phyloP scores from a whole-genome alignment of 176 grass and related monocot genomes.

The Aechmea fasciata region DNA sequence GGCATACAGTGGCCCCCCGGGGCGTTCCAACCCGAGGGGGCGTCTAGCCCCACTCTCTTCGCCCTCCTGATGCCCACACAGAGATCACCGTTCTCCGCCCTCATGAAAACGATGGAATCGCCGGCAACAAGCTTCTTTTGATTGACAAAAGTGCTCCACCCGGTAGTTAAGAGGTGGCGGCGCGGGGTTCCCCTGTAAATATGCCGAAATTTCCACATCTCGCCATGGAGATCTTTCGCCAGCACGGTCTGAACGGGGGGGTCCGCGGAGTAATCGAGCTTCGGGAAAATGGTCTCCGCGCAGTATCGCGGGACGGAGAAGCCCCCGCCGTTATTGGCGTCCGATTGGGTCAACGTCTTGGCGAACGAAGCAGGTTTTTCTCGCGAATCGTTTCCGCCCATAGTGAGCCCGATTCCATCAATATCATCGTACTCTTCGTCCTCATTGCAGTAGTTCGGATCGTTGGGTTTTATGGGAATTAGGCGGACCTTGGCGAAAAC shows the following conservation, averaged over 20 bases:
- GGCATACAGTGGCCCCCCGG: not conserved
- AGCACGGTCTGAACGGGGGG: constrained; percentile 92
- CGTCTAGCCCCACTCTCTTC: constrained; percentile 57
- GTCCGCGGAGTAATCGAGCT: constrained; percentile 85
- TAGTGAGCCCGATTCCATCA: constrained; percentile 2
- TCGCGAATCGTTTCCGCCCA: constrained; percentile 12
- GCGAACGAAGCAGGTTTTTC: constrained; percentile 73
- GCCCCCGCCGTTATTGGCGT: constrained; percentile 95
- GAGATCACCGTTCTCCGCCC: constrained; percentile 75
- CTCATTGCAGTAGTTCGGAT: constrained; percentile 26
- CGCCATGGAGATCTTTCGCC: constrained; percentile 94
- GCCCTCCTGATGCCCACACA: constrained; percentile 93
- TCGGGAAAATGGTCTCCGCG: constrained; percentile 96
- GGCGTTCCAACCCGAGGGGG: constrained; percentile 24
- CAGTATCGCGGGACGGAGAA: constrained; percentile 98
- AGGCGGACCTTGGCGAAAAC: constrained; percentile 65
- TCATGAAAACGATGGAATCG: constrained; percentile 99
- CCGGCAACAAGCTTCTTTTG: constrained; percentile 98
- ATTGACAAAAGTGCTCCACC: constrained; percentile 98
- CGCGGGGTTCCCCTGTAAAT: constrained; percentile 92
- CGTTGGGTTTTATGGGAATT: constrained; percentile 30
- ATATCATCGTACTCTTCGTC: constrained; percentile 8
- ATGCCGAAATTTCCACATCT: constrained; percentile 94
- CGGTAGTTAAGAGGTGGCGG: constrained; percentile 86
- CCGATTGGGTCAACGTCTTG: constrained; percentile 96